Evolutionary conservation across 805 yeast species (phyloP), one percentile per base, ranked within the genome.

Genomic region (Cyberlindnera samutprakarnensis): DNA sequence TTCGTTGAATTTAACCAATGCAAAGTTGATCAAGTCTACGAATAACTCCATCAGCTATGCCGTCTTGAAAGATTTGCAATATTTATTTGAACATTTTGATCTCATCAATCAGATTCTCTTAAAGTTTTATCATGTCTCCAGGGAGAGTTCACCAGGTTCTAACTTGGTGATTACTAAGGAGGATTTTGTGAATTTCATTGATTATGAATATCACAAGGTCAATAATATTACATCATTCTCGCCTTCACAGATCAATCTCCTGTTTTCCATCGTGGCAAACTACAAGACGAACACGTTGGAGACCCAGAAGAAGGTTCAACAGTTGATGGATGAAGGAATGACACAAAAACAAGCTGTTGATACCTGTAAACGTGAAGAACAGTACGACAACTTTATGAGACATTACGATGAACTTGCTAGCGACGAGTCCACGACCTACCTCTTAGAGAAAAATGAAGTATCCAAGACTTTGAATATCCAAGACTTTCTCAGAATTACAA

Each of bases 201-300:
- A 54, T 28, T 41, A 53, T 14, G 62, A 61, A 33, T 61, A 49
- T 7, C 57, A 61, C 29, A 63, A 61, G 37, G 59, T 62, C 7
- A 63, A 62, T 37, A 63, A 63, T 38, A 53, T 62, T 23, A 44
- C 47, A n/a, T 54, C 54, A 16, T 63, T 63, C 28, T 59, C 68
- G 1, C 66, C 66, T 2, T 54, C 64, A 3, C 68, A 63, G 37
- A 60, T 63, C 7, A 53, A 59, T 31, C 35, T 63, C 14, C 39
- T 63, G 30, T 63, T 63, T 39, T 42, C 43, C 19, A 36, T 42
- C 22, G 46, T 42, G 23, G 29, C 42, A 2, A 42, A 60, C 37
- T 58, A 57, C 18, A 61, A 60, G 41, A 32, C 44, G 23, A 46
- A 45, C 28, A 30, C 38, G 35, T 28, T 43, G 23, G 27, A 47